phyloP scores from a whole-genome alignment of 1,284 basidiomycete species.

The Heterobasidion annosum region DNA sequence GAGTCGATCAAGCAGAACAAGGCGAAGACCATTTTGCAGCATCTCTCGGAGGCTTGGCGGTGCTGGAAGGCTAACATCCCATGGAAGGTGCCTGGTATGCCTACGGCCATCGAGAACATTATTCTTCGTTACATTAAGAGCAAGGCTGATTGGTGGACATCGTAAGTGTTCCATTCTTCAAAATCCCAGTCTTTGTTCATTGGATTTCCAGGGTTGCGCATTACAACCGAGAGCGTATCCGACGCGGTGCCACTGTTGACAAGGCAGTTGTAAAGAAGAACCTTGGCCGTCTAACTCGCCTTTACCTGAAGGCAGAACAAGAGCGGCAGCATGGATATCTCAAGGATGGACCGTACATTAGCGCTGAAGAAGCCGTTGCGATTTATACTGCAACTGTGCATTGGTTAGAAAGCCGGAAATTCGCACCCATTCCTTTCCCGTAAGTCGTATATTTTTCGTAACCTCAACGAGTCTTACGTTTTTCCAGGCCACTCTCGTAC shows the following conservation, averaged over 20 bases:
- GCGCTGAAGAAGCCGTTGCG: conserved; percentile 93
- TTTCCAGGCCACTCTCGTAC: conserved; percentile 76
- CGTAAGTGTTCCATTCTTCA: conserved; percentile 39
- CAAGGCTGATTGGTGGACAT: conserved; percentile 99
- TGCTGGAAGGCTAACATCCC: conserved; percentile 99
- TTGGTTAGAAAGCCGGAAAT: conserved; percentile 95
- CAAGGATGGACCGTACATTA: conserved; percentile 96
- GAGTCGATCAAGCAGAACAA: conserved; percentile 99
- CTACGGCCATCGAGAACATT: conserved; percentile 98
- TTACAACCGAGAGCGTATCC: conserved; percentile 91
- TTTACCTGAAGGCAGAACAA: conserved; percentile 97
- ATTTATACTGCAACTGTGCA: conserved; percentile 97
- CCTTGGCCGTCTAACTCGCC: conserved; percentile 79
- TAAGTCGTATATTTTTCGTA: conserved; percentile 24
- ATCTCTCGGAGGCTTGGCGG: conserved; percentile 96
- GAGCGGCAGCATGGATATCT: conserved; percentile 95
- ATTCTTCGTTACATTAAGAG: conserved; percentile 99
- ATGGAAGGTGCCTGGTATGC: conserved; percentile 97
- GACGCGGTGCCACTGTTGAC: conserved; percentile 96
- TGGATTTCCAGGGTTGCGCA: conserved; percentile 60
- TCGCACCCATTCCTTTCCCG: conserved; percentile 97
- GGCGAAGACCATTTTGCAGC: conserved; percentile 97
- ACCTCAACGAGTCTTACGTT: conserved; percentile 2
- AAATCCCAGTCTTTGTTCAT: conserved; percentile 14
- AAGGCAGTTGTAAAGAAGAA: conserved; percentile 99